phyloP scores from a whole-genome alignment of 2,329 filamentous ascomycete species.

The Aspergillus hortae region DNA sequence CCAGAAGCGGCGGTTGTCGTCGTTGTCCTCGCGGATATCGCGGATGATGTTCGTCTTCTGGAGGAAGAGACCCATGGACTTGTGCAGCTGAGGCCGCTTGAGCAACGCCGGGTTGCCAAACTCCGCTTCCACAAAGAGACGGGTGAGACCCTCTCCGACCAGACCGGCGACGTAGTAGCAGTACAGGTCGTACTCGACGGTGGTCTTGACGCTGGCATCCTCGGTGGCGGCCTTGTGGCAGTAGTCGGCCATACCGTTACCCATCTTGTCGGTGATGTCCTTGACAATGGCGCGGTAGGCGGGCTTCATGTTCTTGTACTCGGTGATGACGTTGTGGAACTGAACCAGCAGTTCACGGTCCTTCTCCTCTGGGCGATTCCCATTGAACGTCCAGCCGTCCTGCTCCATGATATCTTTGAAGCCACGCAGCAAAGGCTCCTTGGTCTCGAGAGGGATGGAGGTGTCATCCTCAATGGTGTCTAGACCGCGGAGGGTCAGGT shows the following conservation, averaged over 20 bases:
- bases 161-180: conserved; percentile 98
- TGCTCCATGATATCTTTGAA: conserved; percentile 76
- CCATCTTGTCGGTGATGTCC: conserved; percentile 93
- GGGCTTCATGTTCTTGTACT: conserved; percentile 84
- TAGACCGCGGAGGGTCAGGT: conserved; percentile 83
- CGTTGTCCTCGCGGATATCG: conserved; percentile 84
- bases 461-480: conserved; percentile 99
- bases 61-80: conserved; percentile 95
- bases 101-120: conserved; percentile 83
- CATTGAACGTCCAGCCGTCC: conserved; percentile 87
- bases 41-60: conserved; percentile 99
- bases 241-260: conserved; percentile 98
- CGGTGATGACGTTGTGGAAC: conserved; percentile 80
- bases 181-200: conserved; percentile 91
- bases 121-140: conserved; percentile 80
- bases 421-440: conserved; percentile 78
- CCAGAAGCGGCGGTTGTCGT: conserved; percentile 88
- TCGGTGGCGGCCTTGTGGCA: conserved; percentile 78
- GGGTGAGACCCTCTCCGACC: conserved; percentile 90
- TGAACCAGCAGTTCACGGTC: conserved; percentile 88
- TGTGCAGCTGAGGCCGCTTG: conserved; percentile 73
- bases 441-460: conserved; percentile 75
- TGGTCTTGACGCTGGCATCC: conserved; percentile 72
- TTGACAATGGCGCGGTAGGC: conserved; percentile 82
- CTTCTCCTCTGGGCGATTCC: conserved; percentile 87